These are phyloP conservation scores for Phytophthora pistaciae DNA, from an alignment of 352 stramenopile species.

Conservation along the genomic window DNA sequence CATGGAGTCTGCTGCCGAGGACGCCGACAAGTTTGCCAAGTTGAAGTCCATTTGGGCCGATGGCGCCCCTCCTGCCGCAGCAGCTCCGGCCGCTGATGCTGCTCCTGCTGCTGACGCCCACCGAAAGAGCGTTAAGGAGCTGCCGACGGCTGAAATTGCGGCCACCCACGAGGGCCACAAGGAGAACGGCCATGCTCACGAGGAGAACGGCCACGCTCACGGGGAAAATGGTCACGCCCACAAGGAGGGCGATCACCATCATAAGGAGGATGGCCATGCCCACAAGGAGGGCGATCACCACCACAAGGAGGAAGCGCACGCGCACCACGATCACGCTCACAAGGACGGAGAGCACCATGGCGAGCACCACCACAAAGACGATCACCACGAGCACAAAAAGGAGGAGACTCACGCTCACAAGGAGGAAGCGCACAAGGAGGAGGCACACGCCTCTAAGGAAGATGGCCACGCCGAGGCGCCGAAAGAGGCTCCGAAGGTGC, in stretches of 20 bases:
- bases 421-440: constrained; percentile 10
- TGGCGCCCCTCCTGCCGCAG: constrained; percentile 10
- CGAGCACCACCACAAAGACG: background rate
- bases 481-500: constrained; percentile 18
- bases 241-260: background rate
- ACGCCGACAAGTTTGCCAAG: constrained; percentile 78
- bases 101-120: constrained; percentile 20
- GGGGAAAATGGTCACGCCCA: constrained; percentile 8
- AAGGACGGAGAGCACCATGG: constrained; percentile 6
- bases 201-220: constrained; percentile 13
- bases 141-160: constrained; percentile 17
- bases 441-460: constrained; percentile 20
- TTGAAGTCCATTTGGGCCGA: constrained; percentile 74
- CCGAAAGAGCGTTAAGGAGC: constrained; percentile 51
- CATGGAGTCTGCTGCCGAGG: constrained; percentile 67
- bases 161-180: constrained; percentile 11
- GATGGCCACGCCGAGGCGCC: constrained; percentile 26
- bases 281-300: constrained; percentile 11
- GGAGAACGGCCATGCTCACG: constrained; percentile 7
- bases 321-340: background rate
- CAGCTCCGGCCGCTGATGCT: background rate
- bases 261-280: background rate
- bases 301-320: background rate
- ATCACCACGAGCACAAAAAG: constrained; percentile 3
- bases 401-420: constrained; percentile 5